These are phyloP conservation scores for Triticum urartu DNA, from an alignment of 176 grass and related monocot species.

Conservation along the genomic window DNA sequence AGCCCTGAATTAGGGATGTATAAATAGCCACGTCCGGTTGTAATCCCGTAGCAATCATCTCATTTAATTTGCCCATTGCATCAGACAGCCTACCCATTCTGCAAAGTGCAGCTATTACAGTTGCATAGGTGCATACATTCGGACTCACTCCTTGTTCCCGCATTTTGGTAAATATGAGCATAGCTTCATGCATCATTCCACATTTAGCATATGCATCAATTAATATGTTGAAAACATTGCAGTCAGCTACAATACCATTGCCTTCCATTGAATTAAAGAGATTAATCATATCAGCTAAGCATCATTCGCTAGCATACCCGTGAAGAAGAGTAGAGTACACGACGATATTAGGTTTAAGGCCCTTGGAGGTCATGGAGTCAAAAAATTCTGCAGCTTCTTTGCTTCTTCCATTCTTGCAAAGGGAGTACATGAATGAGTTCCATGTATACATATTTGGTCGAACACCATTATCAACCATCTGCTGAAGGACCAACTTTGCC, in stretches of 20 bases:
- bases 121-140: background rate
- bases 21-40: background rate
- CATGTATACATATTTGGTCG: background rate
- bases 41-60: background rate
- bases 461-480: background rate
- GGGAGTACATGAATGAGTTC: background rate
- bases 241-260: background rate
- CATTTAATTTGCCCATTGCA: background rate
- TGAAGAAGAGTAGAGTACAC: background rate
- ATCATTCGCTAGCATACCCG: background rate
- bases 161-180: background rate
- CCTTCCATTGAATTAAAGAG: background rate
- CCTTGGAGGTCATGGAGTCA: background rate
- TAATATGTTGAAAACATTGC: background rate
- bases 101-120: background rate
- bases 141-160: background rate
- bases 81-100: background rate
- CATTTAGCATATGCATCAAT: conserved; percentile 6
- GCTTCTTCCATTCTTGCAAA: background rate
- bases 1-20: background rate
- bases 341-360: background rate
- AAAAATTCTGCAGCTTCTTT: background rate
- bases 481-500: background rate
- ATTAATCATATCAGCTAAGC: background rate
- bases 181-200: background rate